These are phyloP conservation scores for Corymbia citriodora DNA, from an alignment of 441 rosid genomes.

Conservation along the genomic window DNA sequence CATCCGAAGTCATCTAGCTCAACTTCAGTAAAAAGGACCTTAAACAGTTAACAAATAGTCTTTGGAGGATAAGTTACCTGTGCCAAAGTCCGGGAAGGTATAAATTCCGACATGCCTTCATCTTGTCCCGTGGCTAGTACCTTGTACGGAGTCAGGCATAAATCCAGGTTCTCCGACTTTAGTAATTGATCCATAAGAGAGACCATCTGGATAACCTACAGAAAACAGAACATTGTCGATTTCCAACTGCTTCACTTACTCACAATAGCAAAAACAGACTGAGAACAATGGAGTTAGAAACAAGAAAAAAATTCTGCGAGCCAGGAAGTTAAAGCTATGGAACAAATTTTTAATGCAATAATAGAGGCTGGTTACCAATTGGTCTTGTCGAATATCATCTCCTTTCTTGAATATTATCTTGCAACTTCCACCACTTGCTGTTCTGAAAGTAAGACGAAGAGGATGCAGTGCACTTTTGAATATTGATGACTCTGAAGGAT, in stretches of 20 bases:
- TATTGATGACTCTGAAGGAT: conserved; percentile 88
- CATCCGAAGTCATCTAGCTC: neutral
- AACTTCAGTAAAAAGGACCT: neutral
- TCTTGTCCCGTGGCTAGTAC: conserved; percentile 98
- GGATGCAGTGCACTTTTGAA: conserved; percentile 94
- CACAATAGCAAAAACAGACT: neutral
- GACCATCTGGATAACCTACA: conserved; percentile 97
- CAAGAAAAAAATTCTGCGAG: neutral
- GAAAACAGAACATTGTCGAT: neutral
- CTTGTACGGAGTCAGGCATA: conserved; percentile 87
- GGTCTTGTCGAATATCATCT: conserved; percentile 97
- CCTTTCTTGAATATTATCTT: conserved; percentile 94
- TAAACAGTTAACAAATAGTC: neutral
- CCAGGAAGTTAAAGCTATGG: neutral
- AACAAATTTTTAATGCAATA: neutral
- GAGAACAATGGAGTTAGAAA: neutral
- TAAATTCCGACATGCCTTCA: conserved; percentile 98
- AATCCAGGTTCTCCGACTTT: conserved; percentile 91
- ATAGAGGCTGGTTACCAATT: conserved; percentile 48
- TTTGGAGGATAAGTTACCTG: conserved; percentile 44
- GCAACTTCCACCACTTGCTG: conserved; percentile 71
- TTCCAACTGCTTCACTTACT: neutral
- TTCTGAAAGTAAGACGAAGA: conserved; percentile 77
- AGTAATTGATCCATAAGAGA: conserved; percentile 97
- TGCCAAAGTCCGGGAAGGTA: conserved; percentile 91